Evolutionary conservation across 192 early-diverging fungal species (phyloP).

Genomic region (Umbelopsis sp.): DNA sequence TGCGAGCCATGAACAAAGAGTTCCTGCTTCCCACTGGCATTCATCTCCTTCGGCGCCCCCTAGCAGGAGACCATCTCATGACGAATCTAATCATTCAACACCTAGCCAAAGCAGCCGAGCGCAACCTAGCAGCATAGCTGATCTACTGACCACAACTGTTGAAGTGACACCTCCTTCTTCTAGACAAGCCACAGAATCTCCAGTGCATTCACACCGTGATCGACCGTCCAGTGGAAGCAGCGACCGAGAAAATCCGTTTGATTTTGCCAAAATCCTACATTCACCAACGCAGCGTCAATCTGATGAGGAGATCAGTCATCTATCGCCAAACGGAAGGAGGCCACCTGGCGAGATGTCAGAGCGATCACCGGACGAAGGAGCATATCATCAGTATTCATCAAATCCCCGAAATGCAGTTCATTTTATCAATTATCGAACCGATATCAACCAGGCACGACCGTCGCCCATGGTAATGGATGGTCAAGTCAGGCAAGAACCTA

Average conservation of each 20-base stretch:
- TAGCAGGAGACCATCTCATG: not conserved
- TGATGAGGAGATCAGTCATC: not conserved
- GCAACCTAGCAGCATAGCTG: constrained; percentile 25
- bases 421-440: constrained; percentile 19
- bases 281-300: not conserved
- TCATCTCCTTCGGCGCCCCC: not conserved
- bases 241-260: constrained; percentile 6
- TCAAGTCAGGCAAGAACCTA: not conserved
- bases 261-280: constrained; percentile 29
- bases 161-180: constrained; percentile 13
- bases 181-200: not conserved
- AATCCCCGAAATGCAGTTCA: constrained; percentile 1
- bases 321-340: not conserved
- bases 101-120: not conserved
- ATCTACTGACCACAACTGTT: constrained; percentile 22
- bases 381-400: not conserved
- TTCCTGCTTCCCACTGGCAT: not conserved
- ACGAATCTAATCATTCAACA: not conserved
- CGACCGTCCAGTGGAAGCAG: not conserved
- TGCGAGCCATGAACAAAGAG: not conserved
- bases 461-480: not conserved
- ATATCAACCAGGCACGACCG: not conserved
- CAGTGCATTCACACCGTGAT: not conserved
- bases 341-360: not conserved
- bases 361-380: not conserved